These are phyloP conservation scores for Leishmania tarentolae DNA, from an alignment of 208 protist species.

Conservation along the genomic window DNA sequence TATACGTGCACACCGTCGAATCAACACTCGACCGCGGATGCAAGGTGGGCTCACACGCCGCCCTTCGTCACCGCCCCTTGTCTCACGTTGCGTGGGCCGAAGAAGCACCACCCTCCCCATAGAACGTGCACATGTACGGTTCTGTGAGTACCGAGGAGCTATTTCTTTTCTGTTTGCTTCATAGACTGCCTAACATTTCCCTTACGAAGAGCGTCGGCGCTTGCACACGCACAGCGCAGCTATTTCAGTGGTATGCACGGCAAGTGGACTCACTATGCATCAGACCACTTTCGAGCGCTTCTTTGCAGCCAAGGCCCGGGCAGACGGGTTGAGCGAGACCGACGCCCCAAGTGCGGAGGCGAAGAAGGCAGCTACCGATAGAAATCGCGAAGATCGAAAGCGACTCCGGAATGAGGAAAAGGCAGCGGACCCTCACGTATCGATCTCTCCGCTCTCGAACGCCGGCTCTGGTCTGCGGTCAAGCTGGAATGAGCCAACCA, in stretches of 20 bases:
- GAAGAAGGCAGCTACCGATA: neutral
- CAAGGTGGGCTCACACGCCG: neutral
- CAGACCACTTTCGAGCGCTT: slow-evolving; percentile 31
- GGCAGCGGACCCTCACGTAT: neutral
- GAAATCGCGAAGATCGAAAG: slow-evolving; percentile 12
- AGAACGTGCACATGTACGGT: neutral
- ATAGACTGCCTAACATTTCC: neutral
- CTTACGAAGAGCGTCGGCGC: neutral
- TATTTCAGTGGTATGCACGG: neutral
- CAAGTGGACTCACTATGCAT: slow-evolving; percentile 3
- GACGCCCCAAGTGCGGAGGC: neutral
- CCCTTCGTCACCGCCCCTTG: neutral
- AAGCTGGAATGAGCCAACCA: slow-evolving; percentile 22
- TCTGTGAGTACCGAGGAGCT: neutral
- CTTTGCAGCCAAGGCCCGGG: slow-evolving; percentile 19
- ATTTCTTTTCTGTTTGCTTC: neutral
- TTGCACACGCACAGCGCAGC: too few relatives aligned
- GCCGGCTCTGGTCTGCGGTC: neutral
- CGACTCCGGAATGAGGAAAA: slow-evolving; percentile 17
- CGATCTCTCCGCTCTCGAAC: neutral
- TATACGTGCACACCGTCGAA: neutral
- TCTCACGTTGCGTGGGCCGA: neutral
- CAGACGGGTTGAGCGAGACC: neutral
- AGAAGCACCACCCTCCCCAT: neutral
- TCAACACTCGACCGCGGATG: neutral